Evolutionary conservation across 2,329 filamentous ascomycete species (phyloP), one percentile per base, ranked within the genome.

Genomic region (Pseudogymnoascus sp.): DNA sequence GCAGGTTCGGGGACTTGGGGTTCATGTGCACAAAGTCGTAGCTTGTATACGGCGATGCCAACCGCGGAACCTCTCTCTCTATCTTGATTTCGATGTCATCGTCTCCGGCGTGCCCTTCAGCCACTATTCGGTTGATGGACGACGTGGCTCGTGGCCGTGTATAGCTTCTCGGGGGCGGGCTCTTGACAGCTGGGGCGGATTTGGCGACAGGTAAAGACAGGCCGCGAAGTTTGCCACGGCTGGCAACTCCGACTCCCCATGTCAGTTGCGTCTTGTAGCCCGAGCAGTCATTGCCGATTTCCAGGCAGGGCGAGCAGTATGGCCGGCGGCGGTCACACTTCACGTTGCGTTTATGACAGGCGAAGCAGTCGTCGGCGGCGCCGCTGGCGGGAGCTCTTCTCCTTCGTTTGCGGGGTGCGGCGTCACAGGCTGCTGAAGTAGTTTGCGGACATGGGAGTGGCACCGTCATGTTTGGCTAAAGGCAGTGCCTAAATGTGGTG

Each of bases 261-360:
- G 93, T 97, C 75, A 97, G 81, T 68, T 93, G 92, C 14, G 93
- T 97, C 78, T 95, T 95, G 80, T 97, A 97, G 63, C 93, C 93
- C 28, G 90, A 92, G 77, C 93, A 97, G 72, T 96, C 92, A 73
- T 91, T 92, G 66, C 92, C 92, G 66, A 91, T 82, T 68, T 96
- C 90, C 65, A 97, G 83, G 74, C 93, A 99, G 76, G 92, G 92
- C 47, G 92, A 92, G 77, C 94, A 97, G 76, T 97, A 97, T 7
- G 93, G 93, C 69, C 93, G 84, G 72, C 91, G 86, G 68, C 93
- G 86, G 76, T 97, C 93, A 78, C 93, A 99, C 75, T 90, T 89
- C 65, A 88, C 81, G 69, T 86, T 87, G 71, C 89, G 85, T 77
- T 92, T 94, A 67, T 87, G 84, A 78, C 93, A 99, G 43, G 92